These are phyloP conservation scores for Blastobotrys raffinosifermentans DNA, from an alignment of 1,139 yeast genomes.

Conservation along the genomic window DNA sequence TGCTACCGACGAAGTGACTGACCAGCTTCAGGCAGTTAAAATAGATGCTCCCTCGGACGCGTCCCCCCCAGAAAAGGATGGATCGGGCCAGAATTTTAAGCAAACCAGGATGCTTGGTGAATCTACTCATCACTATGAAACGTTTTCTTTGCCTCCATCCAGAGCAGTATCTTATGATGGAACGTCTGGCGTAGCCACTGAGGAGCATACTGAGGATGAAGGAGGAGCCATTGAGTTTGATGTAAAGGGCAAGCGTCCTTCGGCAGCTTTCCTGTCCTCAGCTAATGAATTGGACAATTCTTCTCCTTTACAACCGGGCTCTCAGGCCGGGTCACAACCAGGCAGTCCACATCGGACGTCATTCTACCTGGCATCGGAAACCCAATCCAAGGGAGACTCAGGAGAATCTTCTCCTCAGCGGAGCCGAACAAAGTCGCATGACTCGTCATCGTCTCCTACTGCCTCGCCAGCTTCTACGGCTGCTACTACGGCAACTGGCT, in stretches of 20 bases:
- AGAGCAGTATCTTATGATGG: slow-evolving; percentile 22
- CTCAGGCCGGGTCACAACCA: not conserved
- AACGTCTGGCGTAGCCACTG: slow-evolving; percentile 6
- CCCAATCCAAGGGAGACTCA: slow-evolving; percentile 14
- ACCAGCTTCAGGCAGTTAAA: too few relatives aligned
- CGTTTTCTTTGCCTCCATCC: slow-evolving; percentile 30
- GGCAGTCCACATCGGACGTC: slow-evolving; percentile 1
- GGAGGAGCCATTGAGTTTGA: slow-evolving; percentile 1
- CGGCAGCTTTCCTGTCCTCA: slow-evolving; percentile 12
- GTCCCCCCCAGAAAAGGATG: slow-evolving; percentile 3
- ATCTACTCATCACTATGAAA: slow-evolving; percentile 29
- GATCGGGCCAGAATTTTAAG: slow-evolving; percentile 17
- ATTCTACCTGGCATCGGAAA: not conserved
- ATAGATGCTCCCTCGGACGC: not conserved
- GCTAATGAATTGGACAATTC: slow-evolving; percentile 6
- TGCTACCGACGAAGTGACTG: too few relatives aligned
- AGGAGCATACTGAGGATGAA: not conserved
- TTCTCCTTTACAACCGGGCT: slow-evolving; percentile 1
- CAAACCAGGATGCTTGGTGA: slow-evolving; percentile 27
- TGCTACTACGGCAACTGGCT: too few relatives aligned
- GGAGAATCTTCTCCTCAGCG: slow-evolving; percentile 11
- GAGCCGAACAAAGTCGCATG: slow-evolving; percentile 7
- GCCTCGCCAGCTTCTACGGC: slow-evolving; percentile 15
- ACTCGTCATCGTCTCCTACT: slow-evolving; percentile 15
- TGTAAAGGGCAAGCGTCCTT: slow-evolving; percentile 9